These are phyloP conservation scores for Neodidymelliopsis sp. DNA, from an alignment of 2,329 filamentous ascomycete genomes.

Conservation along the genomic window DNA sequence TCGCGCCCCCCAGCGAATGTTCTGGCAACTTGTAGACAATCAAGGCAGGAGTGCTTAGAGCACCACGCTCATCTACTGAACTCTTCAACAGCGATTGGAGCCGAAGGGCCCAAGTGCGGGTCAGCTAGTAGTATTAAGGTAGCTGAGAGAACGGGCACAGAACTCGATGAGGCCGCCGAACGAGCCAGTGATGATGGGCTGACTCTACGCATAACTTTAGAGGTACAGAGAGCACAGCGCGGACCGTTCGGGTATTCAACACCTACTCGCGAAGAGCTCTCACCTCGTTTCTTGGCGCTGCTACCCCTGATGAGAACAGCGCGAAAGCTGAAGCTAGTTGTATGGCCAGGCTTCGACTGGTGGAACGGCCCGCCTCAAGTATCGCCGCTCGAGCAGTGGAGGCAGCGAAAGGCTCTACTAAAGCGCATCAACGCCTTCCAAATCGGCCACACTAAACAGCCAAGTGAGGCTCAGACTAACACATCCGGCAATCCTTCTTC, in stretches of 20 bases:
- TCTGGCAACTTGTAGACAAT: constrained; percentile 35
- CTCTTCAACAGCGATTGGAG: background rate
- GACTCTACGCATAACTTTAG: constrained; percentile 34
- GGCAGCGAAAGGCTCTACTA: constrained; percentile 11
- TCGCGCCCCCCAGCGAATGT: constrained; percentile 28
- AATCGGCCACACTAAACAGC: constrained; percentile 11
- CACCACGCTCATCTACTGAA: constrained; percentile 23
- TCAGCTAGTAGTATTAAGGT: constrained; percentile 16
- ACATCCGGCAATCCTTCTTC: background rate
- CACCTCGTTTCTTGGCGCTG: constrained; percentile 38
- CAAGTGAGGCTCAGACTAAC: background rate
- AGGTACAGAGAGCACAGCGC: constrained; percentile 27
- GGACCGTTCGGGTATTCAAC: constrained; percentile 28
- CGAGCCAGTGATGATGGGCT: constrained; percentile 26
- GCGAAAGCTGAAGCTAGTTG: constrained; percentile 30
- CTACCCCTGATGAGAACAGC: constrained; percentile 28
- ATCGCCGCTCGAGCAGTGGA: constrained; percentile 12
- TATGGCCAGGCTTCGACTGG: constrained; percentile 41
- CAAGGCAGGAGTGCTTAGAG: constrained; percentile 36
- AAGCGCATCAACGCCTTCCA: constrained; percentile 20
- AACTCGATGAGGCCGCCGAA: constrained; percentile 32
- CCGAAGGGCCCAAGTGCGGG: background rate
- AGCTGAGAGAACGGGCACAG: constrained; percentile 20
- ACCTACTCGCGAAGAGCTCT: constrained; percentile 30
- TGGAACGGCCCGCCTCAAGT: constrained; percentile 14